phyloP scores from a whole-genome alignment of 1,284 basidiomycete species.

The Pseudomicrostroma phylloplanum region DNA sequence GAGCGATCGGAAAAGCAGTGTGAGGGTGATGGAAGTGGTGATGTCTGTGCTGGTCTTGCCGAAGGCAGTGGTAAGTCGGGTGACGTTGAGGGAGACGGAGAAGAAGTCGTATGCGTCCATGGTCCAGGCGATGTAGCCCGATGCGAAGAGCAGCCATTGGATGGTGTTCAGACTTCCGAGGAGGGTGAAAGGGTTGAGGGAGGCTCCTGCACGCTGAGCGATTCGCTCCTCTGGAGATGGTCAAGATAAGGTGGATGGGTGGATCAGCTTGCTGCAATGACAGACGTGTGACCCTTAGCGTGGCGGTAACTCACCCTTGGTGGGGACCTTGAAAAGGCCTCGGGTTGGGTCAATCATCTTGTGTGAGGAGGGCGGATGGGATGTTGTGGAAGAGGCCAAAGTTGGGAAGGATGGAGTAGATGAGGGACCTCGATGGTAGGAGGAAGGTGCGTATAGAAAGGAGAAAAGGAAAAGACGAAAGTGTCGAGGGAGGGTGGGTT shows the following conservation, averaged over 20 bases:
- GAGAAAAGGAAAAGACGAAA: too few species aligned
- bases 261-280: too few species aligned
- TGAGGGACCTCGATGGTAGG: too few species aligned
- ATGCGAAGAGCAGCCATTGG: conserved; percentile 35
- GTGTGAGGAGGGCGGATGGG: conserved; percentile 2
- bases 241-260: too few species aligned
- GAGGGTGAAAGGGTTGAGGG: conserved; percentile 43
- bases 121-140: conserved; percentile 44
- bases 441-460: too few species aligned
- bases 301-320: conserved; percentile 14
- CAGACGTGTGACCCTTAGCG: background rate
- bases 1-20: conserved; percentile 77
- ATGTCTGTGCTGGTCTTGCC: conserved; percentile 19
- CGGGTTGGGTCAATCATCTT: conserved; percentile 39
- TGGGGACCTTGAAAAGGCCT: conserved; percentile 43
- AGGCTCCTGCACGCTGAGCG: conserved; percentile 32
- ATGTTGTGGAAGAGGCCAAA: background rate
- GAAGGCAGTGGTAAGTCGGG: conserved; percentile 20
- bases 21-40: conserved; percentile 73
- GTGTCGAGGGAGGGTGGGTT: too few species aligned
- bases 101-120: conserved; percentile 47
- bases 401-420: background rate
- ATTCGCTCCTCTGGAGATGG: conserved; percentile 27
- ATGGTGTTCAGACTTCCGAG: conserved; percentile 32
- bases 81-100: conserved; percentile 40